phyloP scores from a whole-genome alignment of 2,329 filamentous ascomycete species.

The Aspergillus proliferans region DNA sequence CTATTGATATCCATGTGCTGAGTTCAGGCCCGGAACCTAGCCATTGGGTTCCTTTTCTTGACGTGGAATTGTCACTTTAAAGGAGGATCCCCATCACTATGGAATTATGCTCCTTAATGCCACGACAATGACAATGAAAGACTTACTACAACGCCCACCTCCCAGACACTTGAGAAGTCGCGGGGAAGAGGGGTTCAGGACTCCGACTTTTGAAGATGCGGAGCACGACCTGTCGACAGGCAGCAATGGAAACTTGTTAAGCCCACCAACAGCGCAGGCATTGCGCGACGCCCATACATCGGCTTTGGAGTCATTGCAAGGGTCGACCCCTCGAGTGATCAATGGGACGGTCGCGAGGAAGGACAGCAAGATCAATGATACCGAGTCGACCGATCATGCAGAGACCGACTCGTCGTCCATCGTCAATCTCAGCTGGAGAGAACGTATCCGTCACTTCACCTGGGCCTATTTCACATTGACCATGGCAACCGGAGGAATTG shows the following conservation, averaged over 20 bases:
- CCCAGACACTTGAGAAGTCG: slow-evolving; percentile 32
- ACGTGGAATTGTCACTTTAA: not conserved
- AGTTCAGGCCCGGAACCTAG: not conserved
- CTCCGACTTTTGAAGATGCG: slow-evolving; percentile 41
- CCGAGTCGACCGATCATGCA: not conserved
- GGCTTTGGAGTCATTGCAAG: slow-evolving; percentile 22
- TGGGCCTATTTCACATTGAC: slow-evolving; percentile 77
- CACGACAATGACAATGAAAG: not conserved
- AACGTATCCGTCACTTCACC: slow-evolving; percentile 57
- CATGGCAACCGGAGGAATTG: slow-evolving; percentile 56
- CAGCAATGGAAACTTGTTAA: slow-evolving; percentile 6
- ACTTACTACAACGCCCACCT: not conserved
- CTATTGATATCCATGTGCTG: not conserved
- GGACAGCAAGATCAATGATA: not conserved
- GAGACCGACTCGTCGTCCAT: slow-evolving; percentile 8
- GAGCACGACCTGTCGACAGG: slow-evolving; percentile 18
- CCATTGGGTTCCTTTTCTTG: not conserved
- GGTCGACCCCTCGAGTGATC: slow-evolving; percentile 14
- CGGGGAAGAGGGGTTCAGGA: slow-evolving; percentile 40
- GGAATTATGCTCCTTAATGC: not conserved
- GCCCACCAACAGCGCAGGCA: slow-evolving; percentile 7
- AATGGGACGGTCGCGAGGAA: slow-evolving; percentile 1
- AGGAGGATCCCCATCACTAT: not conserved
- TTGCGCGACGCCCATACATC: slow-evolving; percentile 22
- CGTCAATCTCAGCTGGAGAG: slow-evolving; percentile 40